Evolutionary conservation across 805 yeast genomes (phyloP).

Genomic region (Candida sithepensis): DNA sequence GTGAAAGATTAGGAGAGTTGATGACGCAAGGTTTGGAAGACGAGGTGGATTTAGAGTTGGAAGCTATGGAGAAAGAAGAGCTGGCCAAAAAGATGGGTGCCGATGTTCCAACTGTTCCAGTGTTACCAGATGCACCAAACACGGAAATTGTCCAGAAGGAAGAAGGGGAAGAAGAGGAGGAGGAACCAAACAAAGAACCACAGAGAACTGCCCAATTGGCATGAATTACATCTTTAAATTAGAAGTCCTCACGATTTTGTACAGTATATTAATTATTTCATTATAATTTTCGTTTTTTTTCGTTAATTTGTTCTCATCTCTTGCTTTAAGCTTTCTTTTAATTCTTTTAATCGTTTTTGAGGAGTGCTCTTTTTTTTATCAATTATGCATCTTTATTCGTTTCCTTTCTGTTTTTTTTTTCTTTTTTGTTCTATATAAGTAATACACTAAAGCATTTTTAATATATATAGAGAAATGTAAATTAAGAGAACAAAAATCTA

Average conservation of each 20-base stretch:
- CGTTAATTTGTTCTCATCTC: not conserved
- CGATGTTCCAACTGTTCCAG: conserved; percentile 11
- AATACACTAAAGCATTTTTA: too few relatives aligned
- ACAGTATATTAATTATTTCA: not conserved
- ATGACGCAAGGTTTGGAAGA: conserved; percentile 47
- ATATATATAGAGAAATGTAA: too few relatives aligned
- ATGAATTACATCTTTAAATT: not conserved
- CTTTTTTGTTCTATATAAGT: too few relatives aligned
- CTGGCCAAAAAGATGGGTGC: conserved; percentile 9
- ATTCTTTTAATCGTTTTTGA: too few relatives aligned
- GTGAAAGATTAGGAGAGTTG: conserved; percentile 44
- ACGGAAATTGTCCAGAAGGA: conserved; percentile 15
- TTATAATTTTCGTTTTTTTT: not conserved
- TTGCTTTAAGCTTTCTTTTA: too few relatives aligned
- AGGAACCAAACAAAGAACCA: not conserved
- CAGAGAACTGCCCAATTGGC: not conserved
- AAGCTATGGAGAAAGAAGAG: conserved; percentile 45
- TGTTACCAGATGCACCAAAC: conserved; percentile 31
- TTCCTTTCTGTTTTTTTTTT: too few relatives aligned
- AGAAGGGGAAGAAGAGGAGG: conserved; percentile 18
- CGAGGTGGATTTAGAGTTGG: conserved; percentile 66
- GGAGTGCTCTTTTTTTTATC: too few relatives aligned
- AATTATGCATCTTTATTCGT: too few relatives aligned
- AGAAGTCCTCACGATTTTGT: not conserved
- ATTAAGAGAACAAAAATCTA: too few relatives aligned